Conservation (phyloP, 805 yeast species). For the Barnettozyma salicaria region DNA sequence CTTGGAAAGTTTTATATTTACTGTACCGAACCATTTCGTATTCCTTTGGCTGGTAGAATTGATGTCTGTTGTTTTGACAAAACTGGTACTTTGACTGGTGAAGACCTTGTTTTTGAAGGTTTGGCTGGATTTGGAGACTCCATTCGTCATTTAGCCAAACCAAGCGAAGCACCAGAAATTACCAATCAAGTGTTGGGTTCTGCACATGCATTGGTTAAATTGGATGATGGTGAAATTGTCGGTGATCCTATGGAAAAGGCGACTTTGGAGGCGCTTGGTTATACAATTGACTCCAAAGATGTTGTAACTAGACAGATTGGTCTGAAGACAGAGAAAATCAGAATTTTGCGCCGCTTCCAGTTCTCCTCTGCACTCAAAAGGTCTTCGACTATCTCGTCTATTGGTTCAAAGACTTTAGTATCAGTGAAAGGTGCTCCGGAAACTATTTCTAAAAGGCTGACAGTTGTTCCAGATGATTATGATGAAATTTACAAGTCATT, state of each 20-base stretch:
- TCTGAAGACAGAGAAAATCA: conserved; percentile 42
- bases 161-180: conserved; percentile 57
- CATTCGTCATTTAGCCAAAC: conserved; percentile 47
- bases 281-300: conserved; percentile 79
- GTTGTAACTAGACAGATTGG: conserved; percentile 43
- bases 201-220: conserved; percentile 90
- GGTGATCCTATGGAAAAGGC: conserved; percentile 99
- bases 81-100: conserved; percentile 97
- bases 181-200: conserved; percentile 79
- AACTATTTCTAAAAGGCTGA: conserved; percentile 75
- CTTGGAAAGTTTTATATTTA: conserved; percentile 81
- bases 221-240: conserved; percentile 95
- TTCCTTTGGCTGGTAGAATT: conserved; percentile 95
- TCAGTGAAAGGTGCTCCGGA: conserved; percentile 99
- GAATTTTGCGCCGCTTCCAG: conserved; percentile 89
- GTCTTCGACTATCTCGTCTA: conserved; percentile 77
- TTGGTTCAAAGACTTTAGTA: conserved; percentile 54
- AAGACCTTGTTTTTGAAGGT: conserved; percentile 94
- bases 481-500: conserved; percentile 83
- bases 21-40: conserved; percentile 98
- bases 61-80: conserved; percentile 98
- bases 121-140: conserved; percentile 70
- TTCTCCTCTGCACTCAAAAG: conserved; percentile 94
- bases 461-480: conserved; percentile 65
- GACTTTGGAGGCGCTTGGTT: conserved; percentile 78